A percentile compares a stretch with the other conserved stretches of the same genome.
These are phyloP conservation scores for Cladorrhinum sp. DNA, from an alignment of 2,329 filamentous ascomycete species.

Conservation along the genomic window DNA sequence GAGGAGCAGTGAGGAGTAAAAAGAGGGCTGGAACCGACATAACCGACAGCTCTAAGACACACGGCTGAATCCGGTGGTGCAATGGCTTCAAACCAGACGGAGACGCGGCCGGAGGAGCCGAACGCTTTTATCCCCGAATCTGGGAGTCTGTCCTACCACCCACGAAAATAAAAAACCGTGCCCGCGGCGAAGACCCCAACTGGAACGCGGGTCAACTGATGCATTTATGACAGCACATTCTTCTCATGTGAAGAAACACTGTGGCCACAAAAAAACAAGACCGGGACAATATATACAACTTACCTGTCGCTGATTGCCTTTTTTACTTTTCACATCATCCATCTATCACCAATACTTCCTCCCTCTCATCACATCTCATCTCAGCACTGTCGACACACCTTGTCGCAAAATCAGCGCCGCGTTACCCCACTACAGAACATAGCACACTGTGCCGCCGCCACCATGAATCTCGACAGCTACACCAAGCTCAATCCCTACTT, in stretches of 20 bases:
- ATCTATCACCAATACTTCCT: neutral
- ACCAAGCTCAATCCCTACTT: slow-evolving; percentile 22
- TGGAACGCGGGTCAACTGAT: neutral
- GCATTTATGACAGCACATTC: neutral
- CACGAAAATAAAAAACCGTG: neutral
- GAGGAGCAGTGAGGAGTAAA: neutral
- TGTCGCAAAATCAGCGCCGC: too few relatives aligned
- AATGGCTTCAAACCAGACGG: neutral
- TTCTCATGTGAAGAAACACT: neutral
- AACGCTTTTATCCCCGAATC: neutral
- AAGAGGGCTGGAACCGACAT: neutral
- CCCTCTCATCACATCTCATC: neutral
- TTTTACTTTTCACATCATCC: neutral
- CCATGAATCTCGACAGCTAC: slow-evolving; percentile 27
- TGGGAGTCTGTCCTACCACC: neutral
- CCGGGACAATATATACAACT: too few relatives aligned
- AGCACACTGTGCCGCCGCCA: neutral
- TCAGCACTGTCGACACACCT: neutral
- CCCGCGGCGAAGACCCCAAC: neutral
- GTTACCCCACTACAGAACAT: too few relatives aligned
- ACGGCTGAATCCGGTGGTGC: neutral
- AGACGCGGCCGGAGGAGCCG: neutral
- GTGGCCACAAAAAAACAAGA: neutral
- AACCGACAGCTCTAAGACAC: neutral
- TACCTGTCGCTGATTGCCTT: too few relatives aligned